Evolutionary conservation across 495 filamentous ascomycete species (phyloP).

Genomic region (Aspergillus indologenus): DNA sequence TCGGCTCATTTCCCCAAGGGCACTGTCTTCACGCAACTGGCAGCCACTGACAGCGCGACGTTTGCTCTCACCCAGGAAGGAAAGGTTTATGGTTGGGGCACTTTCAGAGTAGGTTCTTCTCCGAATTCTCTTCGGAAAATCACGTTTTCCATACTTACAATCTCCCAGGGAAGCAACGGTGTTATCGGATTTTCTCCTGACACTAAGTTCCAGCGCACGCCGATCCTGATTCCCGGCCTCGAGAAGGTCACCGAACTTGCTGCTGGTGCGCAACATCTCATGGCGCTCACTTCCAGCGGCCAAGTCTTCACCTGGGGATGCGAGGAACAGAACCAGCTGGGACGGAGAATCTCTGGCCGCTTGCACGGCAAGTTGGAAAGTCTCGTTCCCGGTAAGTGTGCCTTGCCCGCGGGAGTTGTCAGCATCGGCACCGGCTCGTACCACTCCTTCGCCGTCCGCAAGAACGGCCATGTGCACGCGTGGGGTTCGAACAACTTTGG

Average conservation of each 20-base stretch:
- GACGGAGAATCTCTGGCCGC: conserved; percentile 62
- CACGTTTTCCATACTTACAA: neutral
- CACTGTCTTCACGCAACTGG: conserved; percentile 55
- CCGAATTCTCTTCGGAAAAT: neutral
- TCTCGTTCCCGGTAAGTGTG: conserved; percentile 59
- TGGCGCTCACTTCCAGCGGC: conserved; percentile 63
- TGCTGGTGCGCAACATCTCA: conserved; percentile 65
- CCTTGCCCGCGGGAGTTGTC: conserved; percentile 53
- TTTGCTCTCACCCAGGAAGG: conserved; percentile 64
- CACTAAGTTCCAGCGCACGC: conserved; percentile 38
- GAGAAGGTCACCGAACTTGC: conserved; percentile 61
- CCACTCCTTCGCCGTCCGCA: conserved; percentile 67
- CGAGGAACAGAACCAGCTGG: conserved; percentile 71
- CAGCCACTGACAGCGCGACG: conserved; percentile 60
- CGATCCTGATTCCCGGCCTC: conserved; percentile 49
- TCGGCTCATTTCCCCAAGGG: conserved; percentile 45
- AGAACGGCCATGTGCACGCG: conserved; percentile 56
- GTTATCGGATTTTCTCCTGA: conserved; percentile 62
- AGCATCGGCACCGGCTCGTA: conserved; percentile 62
- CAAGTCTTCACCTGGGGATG: conserved; percentile 68
- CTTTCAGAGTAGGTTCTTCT: conserved; percentile 54
- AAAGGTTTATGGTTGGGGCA: conserved; percentile 68
- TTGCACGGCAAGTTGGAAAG: conserved; percentile 29
- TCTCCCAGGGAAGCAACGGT: conserved; percentile 58
- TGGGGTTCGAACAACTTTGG: conserved; percentile 79